phyloP scores from a whole-genome alignment of 306 rosid species.

The Mimosa bimucronata region DNA sequence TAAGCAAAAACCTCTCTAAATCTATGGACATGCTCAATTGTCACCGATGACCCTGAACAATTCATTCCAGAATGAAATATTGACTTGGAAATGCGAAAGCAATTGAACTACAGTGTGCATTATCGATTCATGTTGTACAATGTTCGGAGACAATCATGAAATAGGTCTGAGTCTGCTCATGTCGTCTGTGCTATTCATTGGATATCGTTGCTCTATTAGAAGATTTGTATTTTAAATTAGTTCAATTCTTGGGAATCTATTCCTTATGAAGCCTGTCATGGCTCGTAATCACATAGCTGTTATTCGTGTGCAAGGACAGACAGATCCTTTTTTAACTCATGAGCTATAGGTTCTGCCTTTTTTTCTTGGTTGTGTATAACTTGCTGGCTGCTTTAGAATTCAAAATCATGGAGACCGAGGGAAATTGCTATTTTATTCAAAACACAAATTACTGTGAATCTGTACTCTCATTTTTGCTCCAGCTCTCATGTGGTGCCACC shows the following conservation, averaged over 20 bases:
- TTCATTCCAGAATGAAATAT: background rate
- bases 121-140: background rate
- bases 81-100: background rate
- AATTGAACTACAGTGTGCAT: background rate
- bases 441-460: slow-evolving; percentile 8
- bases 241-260: background rate
- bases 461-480: slow-evolving; percentile 31
- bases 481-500: slow-evolving; percentile 43
- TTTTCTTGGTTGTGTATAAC: background rate
- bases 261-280: background rate
- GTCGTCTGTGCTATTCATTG: background rate
- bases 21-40: background rate
- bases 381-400: slow-evolving; percentile 3
- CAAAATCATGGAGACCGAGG: background rate
- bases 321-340: background rate
- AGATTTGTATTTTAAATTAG: background rate
- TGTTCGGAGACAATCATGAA: background rate
- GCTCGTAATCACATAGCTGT: background rate
- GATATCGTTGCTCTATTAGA: background rate
- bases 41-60: background rate
- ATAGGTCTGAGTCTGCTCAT: background rate
- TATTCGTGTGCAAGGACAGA: background rate
- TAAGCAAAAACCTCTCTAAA: background rate
- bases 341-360: background rate
- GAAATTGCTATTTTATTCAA: background rate